These are phyloP conservation scores for Aspergillus kassunensis DNA, from an alignment of 495 filamentous ascomycete species.

Conservation along the genomic window DNA sequence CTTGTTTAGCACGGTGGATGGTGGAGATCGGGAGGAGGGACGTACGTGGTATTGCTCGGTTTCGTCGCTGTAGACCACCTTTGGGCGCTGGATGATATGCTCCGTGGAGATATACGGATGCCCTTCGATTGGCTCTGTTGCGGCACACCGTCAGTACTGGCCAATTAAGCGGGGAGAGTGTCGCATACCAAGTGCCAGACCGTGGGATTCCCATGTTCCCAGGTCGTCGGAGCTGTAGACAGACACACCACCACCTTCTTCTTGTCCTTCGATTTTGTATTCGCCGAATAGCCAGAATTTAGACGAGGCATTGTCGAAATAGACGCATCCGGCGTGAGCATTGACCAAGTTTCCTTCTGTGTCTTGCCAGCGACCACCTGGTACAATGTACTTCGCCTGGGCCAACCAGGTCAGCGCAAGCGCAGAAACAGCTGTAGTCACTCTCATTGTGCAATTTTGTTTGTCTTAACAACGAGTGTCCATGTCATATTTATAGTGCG, in stretches of 20 bases:
- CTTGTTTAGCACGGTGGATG: not conserved
- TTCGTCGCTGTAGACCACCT: slow-evolving; percentile 24
- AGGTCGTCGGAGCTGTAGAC: slow-evolving; percentile 27
- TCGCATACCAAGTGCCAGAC: slow-evolving; percentile 20
- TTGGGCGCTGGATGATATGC: slow-evolving; percentile 25
- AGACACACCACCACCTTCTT: slow-evolving; percentile 25
- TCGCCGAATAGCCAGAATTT: slow-evolving; percentile 29
- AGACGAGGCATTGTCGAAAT: slow-evolving; percentile 20
- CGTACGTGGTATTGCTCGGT: slow-evolving; percentile 23
- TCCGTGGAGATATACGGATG: slow-evolving; percentile 22
- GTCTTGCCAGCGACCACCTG: slow-evolving; percentile 24
- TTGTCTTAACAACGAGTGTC: no score
- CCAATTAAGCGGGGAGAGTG: not conserved
- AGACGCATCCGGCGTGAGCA: slow-evolving; percentile 20
- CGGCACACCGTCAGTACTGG: not conserved
- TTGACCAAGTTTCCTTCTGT: slow-evolving; percentile 22
- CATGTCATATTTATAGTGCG: not conserved
- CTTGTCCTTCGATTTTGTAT: slow-evolving; percentile 23
- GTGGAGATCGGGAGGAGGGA: no score
- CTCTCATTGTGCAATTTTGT: not conserved
- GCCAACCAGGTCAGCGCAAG: slow-evolving; percentile 1
- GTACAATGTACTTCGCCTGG: slow-evolving; percentile 23
- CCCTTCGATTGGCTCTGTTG: slow-evolving; percentile 19
- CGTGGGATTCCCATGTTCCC: slow-evolving; percentile 19
- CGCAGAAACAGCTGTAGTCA: not conserved